These are phyloP conservation scores for Lizonia empirigonia DNA, from an alignment of 2,329 filamentous ascomycete genomes.

Conservation along the genomic window DNA sequence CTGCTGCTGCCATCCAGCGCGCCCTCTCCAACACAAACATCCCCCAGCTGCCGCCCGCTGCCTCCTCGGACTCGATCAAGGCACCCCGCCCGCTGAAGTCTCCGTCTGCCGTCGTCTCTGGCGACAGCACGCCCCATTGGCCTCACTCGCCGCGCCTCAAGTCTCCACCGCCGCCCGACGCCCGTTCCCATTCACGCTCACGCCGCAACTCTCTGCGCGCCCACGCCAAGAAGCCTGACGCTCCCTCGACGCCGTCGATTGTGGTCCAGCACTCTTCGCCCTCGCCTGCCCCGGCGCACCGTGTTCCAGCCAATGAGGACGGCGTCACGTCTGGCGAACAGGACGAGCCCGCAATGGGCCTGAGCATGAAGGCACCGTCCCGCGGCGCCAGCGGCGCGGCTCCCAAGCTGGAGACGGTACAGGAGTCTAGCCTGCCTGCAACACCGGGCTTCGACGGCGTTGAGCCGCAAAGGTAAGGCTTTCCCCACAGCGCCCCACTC, in stretches of 20 bases:
- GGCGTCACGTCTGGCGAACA: constrained; percentile 40
- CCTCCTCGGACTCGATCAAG: constrained; percentile 66
- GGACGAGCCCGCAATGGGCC: constrained; percentile 45
- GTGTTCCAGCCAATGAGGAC: constrained; percentile 35
- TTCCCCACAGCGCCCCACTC: constrained; percentile 39
- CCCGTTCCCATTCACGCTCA: constrained; percentile 44
- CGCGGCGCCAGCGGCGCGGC: constrained; percentile 63
- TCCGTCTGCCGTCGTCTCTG: constrained; percentile 54
- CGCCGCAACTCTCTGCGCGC: constrained; percentile 53
- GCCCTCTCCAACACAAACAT: constrained; percentile 71
- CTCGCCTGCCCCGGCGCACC: constrained; percentile 45
- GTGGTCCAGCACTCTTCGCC: constrained; percentile 52
- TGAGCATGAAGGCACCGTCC: constrained; percentile 49
- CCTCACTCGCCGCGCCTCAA: constrained; percentile 77
- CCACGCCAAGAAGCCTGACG: constrained; percentile 40
- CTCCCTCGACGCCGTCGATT: constrained; percentile 49
- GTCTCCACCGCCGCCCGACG: constrained; percentile 70
- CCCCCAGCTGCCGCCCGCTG: constrained; percentile 66
- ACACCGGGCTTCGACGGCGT: constrained; percentile 62
- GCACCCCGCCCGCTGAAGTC: constrained; percentile 69
- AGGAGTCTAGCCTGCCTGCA: constrained; percentile 78
- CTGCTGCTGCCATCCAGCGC: constrained; percentile 67
- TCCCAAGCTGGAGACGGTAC: constrained; percentile 82
- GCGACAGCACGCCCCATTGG: constrained; percentile 67
- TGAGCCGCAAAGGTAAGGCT: constrained; percentile 37